Conservation (phyloP, 2,329 filamentous ascomycete genomes). For the Pseudopithomyces maydicus region DNA sequence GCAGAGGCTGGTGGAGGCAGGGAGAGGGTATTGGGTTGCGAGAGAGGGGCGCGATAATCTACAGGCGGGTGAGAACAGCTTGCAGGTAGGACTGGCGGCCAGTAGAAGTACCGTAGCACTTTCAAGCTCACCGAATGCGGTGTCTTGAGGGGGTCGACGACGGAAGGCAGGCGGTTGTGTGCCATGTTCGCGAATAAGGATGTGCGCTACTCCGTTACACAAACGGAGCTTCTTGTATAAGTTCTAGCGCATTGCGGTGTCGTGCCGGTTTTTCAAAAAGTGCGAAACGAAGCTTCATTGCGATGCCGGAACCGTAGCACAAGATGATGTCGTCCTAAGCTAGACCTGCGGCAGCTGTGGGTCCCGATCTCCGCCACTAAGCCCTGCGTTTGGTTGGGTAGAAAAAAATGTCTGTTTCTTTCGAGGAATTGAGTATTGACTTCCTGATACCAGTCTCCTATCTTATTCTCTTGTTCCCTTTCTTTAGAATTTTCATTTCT, state of each 20-base stretch:
- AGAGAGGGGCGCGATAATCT: conserved; percentile 84
- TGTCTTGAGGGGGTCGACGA: conserved; percentile 45
- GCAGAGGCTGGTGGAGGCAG: conserved; percentile 58
- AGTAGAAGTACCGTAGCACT: conserved; percentile 71
- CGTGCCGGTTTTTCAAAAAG: too few species aligned
- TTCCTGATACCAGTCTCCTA: not conserved
- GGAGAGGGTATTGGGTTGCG: conserved; percentile 69
- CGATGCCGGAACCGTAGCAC: not conserved
- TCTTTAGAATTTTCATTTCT: not conserved
- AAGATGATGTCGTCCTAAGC: not conserved
- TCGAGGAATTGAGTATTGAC: not conserved
- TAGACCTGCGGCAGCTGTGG: conserved; percentile 1
- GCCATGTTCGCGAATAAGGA: conserved; percentile 32
- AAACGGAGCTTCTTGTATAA: not conserved
- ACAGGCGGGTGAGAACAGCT: not conserved
- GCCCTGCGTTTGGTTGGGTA: not conserved
- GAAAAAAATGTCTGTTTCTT: not conserved
- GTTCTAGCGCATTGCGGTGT: too few species aligned
- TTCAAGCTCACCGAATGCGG: conserved; percentile 87
- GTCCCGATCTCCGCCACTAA: not conserved
- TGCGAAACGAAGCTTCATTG: not conserved
- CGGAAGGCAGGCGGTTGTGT: conserved; percentile 45
- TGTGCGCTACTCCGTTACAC: not conserved
- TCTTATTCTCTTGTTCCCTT: conserved; percentile 7
- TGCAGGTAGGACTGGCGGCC: not conserved